Percentiles rank a stretch among this genome's conserved stretches.
Conservation (phyloP, 352 stramenopile species). For the Blastocystis sp. region DNA sequence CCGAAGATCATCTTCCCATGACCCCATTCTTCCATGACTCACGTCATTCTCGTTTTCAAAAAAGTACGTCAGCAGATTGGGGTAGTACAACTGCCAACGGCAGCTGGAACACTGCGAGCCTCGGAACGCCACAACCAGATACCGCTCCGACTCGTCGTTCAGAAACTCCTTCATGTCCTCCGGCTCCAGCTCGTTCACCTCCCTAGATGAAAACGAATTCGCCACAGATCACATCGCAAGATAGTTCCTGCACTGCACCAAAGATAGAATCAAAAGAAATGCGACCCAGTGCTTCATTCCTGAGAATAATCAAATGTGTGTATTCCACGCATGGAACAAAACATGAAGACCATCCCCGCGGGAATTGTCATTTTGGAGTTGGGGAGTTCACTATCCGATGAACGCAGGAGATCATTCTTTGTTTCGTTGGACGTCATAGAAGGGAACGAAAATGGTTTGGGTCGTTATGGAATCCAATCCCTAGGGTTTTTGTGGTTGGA, state of each 20-base stretch:
- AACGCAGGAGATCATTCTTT: too few relatives aligned
- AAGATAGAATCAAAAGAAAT: slow-evolving; percentile 1
- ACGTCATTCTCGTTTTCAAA: slow-evolving; percentile 55
- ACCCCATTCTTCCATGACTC: neutral
- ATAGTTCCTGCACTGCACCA: slow-evolving; percentile 14
- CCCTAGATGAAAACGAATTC: neutral
- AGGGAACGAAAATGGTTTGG: too few relatives aligned
- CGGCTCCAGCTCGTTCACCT: slow-evolving; percentile 30
- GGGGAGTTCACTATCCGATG: too few relatives aligned
- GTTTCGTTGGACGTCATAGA: too few relatives aligned
- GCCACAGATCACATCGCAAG: neutral
- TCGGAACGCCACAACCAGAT: slow-evolving; percentile 38
- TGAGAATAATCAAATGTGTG: slow-evolving; percentile 10
- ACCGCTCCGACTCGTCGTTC: slow-evolving; percentile 18
- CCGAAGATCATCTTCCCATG: slow-evolving; percentile 38
- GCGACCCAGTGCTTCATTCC: neutral
- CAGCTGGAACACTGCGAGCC: slow-evolving; percentile 28
- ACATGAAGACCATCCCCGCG: too few relatives aligned
- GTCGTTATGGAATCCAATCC: too few relatives aligned
- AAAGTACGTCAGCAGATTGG: slow-evolving; percentile 32
- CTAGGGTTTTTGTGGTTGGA: too few relatives aligned
- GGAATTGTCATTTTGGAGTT: too few relatives aligned
- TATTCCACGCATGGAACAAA: neutral
- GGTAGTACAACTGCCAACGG: slow-evolving; percentile 47
- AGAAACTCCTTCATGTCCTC: slow-evolving; percentile 41